Percentiles rank a stretch among this genome's conserved stretches.
These are phyloP conservation scores for Paragyromitra xinjiangensis DNA, from an alignment of 495 filamentous ascomycete species.

Conservation along the genomic window DNA sequence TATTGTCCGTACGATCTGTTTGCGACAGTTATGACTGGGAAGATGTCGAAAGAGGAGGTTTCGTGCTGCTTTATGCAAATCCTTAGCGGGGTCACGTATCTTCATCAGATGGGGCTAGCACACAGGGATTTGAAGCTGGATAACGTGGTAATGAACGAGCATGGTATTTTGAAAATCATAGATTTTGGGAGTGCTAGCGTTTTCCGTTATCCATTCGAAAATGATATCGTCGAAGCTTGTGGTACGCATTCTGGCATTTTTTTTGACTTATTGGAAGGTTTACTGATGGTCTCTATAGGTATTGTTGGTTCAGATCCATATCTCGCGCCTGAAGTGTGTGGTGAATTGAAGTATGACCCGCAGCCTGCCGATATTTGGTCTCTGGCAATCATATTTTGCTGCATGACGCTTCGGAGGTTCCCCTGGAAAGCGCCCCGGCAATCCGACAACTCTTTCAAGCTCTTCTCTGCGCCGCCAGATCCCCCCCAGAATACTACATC, in stretches of 20 bases:
- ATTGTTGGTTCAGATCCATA: conserved; percentile 98
- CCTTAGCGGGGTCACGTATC: conserved; percentile 92
- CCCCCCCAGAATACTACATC: conserved; percentile 32
- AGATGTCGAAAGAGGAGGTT: conserved; percentile 92
- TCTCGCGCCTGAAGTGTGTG: conserved; percentile 95
- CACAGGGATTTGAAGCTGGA: conserved; percentile 97
- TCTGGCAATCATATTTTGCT: conserved; percentile 97
- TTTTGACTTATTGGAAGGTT: neutral
- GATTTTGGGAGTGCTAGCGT: conserved; percentile 98
- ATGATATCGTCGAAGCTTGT: conserved; percentile 82
- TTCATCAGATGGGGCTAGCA: conserved; percentile 94
- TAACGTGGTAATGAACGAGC: conserved; percentile 96
- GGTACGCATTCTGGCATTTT: conserved; percentile 67
- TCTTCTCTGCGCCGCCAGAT: conserved; percentile 81
- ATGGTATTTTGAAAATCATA: conserved; percentile 99
- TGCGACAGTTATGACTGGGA: conserved; percentile 98
- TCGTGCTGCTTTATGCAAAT: conserved; percentile 94
- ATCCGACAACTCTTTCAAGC: conserved; percentile 91
- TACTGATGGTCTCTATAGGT: conserved; percentile 64
- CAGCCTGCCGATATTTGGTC: conserved; percentile 97
- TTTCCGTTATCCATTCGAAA: conserved; percentile 97
- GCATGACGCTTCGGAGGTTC: conserved; percentile 95
- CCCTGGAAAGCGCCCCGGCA: conserved; percentile 96
- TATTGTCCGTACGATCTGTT: conserved; percentile 98
- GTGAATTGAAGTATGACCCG: conserved; percentile 92